These are phyloP conservation scores for Blastocystis sp. DNA, from an alignment of 352 stramenopile genomes.

Conservation along the genomic window DNA sequence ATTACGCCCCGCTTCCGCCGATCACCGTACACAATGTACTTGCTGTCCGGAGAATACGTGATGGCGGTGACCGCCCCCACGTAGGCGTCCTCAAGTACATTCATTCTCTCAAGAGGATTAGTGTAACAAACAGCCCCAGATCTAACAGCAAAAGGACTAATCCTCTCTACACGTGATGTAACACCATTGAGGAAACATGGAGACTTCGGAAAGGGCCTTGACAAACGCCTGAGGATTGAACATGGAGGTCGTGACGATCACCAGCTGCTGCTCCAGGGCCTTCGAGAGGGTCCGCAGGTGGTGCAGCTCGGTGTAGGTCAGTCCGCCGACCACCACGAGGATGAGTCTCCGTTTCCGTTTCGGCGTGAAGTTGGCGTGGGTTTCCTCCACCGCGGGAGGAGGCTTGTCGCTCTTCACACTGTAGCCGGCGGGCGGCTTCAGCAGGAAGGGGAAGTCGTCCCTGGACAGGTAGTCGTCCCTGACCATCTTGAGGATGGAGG, in stretches of 20 bases:
- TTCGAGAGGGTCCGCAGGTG: slow-evolving; percentile 55
- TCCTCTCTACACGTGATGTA: not conserved
- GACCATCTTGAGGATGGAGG: slow-evolving; percentile 34
- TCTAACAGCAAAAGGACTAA: slow-evolving; percentile 20
- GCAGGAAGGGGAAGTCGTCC: slow-evolving; percentile 35
- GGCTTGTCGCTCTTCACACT: slow-evolving; percentile 1
- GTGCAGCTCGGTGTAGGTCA: slow-evolving; percentile 55
- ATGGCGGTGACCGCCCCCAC: slow-evolving; percentile 60
- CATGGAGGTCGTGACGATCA: slow-evolving; percentile 44
- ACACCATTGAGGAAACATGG: not conserved
- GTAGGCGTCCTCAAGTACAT: slow-evolving; percentile 42
- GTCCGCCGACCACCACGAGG: slow-evolving; percentile 44
- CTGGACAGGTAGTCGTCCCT: slow-evolving; percentile 44
- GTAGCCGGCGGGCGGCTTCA: slow-evolving; percentile 42
- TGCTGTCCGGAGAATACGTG: slow-evolving; percentile 47
- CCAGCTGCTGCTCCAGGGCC: slow-evolving; percentile 26
- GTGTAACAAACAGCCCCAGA: not conserved
- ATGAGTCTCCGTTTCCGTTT: slow-evolving; percentile 32
- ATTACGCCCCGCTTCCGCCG: not conserved
- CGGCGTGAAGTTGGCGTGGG: slow-evolving; percentile 28
- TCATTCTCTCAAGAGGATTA: slow-evolving; percentile 23
- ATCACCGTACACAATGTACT: slow-evolving; percentile 67
- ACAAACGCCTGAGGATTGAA: slow-evolving; percentile 59
- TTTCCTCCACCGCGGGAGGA: not conserved
- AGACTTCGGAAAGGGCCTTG: slow-evolving; percentile 33